Percentiles rank a stretch among this genome's conserved stretches.
phyloP scores from a whole-genome alignment of 1,284 basidiomycete genomes.

The Trichosporon sp. region DNA sequence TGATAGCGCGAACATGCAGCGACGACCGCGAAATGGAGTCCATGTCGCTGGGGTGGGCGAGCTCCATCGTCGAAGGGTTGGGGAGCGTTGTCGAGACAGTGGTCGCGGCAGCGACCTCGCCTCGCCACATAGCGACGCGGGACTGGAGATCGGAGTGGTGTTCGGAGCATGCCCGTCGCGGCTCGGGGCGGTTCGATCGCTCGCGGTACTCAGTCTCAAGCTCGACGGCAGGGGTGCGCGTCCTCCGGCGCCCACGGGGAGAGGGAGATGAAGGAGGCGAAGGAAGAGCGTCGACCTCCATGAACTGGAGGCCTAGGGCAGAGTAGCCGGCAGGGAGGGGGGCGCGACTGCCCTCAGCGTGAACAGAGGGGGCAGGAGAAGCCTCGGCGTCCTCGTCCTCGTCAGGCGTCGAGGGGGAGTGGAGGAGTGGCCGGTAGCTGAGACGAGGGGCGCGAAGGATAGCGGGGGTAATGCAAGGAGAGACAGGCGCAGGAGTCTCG shows the following conservation, averaged over 20 bases:
- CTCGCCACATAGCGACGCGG: conserved; percentile 9
- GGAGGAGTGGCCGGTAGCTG: not conserved
- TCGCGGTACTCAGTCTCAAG: not conserved
- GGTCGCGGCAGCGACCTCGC: conserved; percentile 10
- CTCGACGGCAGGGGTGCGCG: not conserved
- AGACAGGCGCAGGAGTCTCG: not conserved
- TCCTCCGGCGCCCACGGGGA: conserved; percentile 5
- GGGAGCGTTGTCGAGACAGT: not conserved
- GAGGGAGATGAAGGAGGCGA: conserved; percentile 6
- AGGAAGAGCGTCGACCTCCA: not conserved
- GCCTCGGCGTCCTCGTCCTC: not conserved
- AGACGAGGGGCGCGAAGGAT: conserved; percentile 4
- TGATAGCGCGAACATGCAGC: not conserved
- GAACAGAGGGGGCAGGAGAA: not conserved
- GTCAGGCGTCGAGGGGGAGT: not conserved
- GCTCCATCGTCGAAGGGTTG: not conserved
- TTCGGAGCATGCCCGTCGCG: conserved; percentile 9
- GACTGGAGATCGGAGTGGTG: conserved; percentile 6
- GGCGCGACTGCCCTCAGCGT: conserved; percentile 12
- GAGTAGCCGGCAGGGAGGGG: conserved; percentile 6
- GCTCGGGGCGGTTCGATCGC: not conserved
- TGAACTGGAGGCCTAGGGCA: conserved; percentile 19
- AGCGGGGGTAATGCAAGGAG: not conserved
- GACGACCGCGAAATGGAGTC: not conserved
- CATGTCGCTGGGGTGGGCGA: not conserved